Conservation (phyloP, 1,284 basidiomycete species). For the Dichomitus squalens region DNA sequence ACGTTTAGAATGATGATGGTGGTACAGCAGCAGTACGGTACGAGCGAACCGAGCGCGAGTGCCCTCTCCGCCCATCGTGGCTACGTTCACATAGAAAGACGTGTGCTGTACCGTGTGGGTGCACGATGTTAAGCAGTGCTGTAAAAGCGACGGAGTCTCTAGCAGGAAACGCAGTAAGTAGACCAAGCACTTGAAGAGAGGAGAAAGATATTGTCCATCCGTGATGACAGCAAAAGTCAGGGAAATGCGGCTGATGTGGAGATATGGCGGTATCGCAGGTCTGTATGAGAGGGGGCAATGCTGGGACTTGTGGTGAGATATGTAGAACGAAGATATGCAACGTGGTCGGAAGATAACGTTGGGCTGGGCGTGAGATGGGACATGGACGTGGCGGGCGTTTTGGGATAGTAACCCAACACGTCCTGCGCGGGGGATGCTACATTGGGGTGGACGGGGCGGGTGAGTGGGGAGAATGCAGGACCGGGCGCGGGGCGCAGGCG, state of each 20-base stretch:
- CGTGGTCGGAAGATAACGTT: background rate
- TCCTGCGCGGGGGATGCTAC: conserved; percentile 8
- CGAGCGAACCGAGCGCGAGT: background rate
- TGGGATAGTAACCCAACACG: background rate
- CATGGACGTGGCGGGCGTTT: background rate
- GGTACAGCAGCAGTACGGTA: background rate
- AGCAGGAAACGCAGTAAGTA: background rate
- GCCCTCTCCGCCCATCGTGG: background rate
- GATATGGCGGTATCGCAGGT: background rate
- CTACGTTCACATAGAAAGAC: background rate
- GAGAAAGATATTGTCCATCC: background rate
- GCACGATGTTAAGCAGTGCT: background rate
- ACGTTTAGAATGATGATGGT: background rate
- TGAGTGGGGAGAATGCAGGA: background rate
- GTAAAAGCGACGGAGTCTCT: too few species aligned
- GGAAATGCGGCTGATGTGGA: background rate
- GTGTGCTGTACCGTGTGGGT: background rate
- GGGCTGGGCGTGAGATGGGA: background rate
- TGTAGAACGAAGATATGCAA: background rate
- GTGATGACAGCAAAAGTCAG: background rate
- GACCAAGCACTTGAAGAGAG: background rate
- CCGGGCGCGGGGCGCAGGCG: background rate
- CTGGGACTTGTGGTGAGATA: background rate
- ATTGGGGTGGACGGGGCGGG: background rate
- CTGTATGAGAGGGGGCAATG: background rate